These are phyloP conservation scores for Xylaria sp. DNA, from an alignment of 2,329 filamentous ascomycete genomes.

Conservation along the genomic window DNA sequence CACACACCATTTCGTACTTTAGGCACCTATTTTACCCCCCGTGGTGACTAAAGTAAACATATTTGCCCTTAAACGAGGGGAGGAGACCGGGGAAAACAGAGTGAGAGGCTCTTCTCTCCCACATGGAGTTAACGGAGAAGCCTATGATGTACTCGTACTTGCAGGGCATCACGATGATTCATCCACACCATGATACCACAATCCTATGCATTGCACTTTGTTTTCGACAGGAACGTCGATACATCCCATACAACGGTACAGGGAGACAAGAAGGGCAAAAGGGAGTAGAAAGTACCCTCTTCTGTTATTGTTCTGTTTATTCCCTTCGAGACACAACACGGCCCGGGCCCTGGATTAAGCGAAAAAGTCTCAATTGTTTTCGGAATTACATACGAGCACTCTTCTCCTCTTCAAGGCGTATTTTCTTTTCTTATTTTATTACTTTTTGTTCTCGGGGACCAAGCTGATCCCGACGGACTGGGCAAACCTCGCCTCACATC, in stretches of 20 bases:
- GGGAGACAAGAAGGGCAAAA: background rate
- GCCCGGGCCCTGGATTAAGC: background rate
- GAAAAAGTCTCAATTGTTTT: background rate
- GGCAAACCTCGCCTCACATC: background rate
- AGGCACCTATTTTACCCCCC: too few relatives aligned
- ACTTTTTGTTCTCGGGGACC: background rate
- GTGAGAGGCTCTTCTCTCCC: too few relatives aligned
- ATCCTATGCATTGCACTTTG: background rate
- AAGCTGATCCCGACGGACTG: background rate
- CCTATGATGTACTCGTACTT: too few relatives aligned
- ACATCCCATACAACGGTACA: background rate
- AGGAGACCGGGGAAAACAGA: too few relatives aligned
- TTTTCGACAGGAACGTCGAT: background rate
- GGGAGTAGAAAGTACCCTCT: background rate
- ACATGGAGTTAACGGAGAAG: too few relatives aligned
- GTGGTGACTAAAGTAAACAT: too few relatives aligned
- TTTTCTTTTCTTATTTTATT: background rate
- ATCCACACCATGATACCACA: background rate
- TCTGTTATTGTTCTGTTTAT: background rate
- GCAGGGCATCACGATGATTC: constrained; percentile 9
- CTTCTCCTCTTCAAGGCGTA: background rate
- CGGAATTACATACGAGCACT: background rate
- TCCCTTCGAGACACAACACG: background rate
- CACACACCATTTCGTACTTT: background rate
- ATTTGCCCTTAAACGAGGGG: too few relatives aligned